A percentile compares a stretch with the other conserved stretches of the same genome.
phyloP scores from a whole-genome alignment of 2,329 filamentous ascomycete species.

The Zasmidium citrigriseum region DNA sequence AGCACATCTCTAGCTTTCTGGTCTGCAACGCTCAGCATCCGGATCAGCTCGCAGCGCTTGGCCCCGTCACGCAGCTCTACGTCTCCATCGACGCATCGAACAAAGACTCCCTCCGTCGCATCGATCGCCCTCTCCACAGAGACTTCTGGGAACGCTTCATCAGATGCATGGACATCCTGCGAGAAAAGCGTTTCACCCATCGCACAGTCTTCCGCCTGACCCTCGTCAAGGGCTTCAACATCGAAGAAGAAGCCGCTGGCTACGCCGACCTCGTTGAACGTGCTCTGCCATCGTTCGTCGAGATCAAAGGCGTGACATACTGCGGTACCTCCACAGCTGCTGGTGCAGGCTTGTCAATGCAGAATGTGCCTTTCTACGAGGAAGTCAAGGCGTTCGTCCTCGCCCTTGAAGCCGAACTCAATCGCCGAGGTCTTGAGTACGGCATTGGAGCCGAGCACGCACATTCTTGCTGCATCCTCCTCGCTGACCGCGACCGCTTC shows the following conservation, averaged over 20 bases:
- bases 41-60: conserved; percentile 77
- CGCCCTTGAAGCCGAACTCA: conserved; percentile 69
- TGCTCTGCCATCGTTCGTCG: conserved; percentile 86
- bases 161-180: conserved; percentile 83
- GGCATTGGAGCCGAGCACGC: conserved; percentile 94
- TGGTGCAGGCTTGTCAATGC: conserved; percentile 88
- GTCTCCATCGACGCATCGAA: conserved; percentile 95
- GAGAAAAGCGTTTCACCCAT: conserved; percentile 78
- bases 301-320: conserved; percentile 96
- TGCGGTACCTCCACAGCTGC: conserved; percentile 87
- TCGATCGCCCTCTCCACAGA: conserved; percentile 88
- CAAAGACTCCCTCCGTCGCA: conserved; percentile 79
- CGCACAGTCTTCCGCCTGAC: conserved; percentile 94
- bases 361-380: conserved; percentile 94
- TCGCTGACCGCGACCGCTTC: conserved; percentile 78
- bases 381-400: conserved; percentile 83
- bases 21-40: conserved; percentile 98
- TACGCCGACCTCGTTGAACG: conserved; percentile 87
- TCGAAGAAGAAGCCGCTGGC: conserved; percentile 87
- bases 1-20: conserved; percentile 89
- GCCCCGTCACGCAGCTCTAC: conserved; percentile 91
- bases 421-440: conserved; percentile 71
- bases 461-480: conserved; percentile 87
- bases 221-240: conserved; percentile 96
- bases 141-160: conserved; percentile 98